A percentile compares a stretch with the other conserved stretches of the same genome.
These are phyloP conservation scores for Tuber microsphaerosporum DNA, from an alignment of 495 filamentous ascomycete genomes.

Conservation along the genomic window DNA sequence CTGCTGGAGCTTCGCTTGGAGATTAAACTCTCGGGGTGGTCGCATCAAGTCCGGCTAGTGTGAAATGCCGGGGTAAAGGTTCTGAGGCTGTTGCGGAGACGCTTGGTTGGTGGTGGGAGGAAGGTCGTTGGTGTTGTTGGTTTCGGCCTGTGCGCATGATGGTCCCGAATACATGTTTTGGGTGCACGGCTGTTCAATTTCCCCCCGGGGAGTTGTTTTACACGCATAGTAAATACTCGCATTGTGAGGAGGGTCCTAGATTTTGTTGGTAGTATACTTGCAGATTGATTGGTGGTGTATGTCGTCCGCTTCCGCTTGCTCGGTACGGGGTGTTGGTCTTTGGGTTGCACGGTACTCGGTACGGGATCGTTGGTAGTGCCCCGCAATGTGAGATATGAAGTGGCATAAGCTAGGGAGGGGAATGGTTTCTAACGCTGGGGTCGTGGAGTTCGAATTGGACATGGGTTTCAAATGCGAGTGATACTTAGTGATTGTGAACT, in stretches of 20 bases:
- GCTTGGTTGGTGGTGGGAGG: conserved; percentile 47
- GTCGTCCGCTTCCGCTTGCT: neutral
- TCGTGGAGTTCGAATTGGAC: neutral
- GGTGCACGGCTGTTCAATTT: neutral
- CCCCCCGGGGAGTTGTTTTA: neutral
- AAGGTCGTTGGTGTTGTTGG: conserved; percentile 12
- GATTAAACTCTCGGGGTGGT: conserved; percentile 46
- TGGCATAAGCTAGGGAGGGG: neutral
- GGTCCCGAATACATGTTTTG: neutral
- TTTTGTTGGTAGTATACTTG: neutral
- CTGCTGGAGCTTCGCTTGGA: conserved; percentile 43
- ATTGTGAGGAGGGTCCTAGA: neutral
- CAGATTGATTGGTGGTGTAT: neutral
- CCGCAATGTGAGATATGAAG: neutral
- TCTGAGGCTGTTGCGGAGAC: conserved; percentile 49
- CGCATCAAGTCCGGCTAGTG: conserved; percentile 51
- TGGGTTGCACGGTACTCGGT: neutral
- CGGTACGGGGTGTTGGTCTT: neutral
- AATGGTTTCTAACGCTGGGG: neutral
- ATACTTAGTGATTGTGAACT: neutral
- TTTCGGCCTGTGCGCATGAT: neutral
- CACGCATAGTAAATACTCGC: neutral
- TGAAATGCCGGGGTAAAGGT: conserved; percentile 44
- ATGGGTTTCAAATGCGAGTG: neutral
- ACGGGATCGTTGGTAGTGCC: neutral